Base-by-base conservation (phyloP, 257 asterid species). In the Orobanche coerulescens region DNA sequence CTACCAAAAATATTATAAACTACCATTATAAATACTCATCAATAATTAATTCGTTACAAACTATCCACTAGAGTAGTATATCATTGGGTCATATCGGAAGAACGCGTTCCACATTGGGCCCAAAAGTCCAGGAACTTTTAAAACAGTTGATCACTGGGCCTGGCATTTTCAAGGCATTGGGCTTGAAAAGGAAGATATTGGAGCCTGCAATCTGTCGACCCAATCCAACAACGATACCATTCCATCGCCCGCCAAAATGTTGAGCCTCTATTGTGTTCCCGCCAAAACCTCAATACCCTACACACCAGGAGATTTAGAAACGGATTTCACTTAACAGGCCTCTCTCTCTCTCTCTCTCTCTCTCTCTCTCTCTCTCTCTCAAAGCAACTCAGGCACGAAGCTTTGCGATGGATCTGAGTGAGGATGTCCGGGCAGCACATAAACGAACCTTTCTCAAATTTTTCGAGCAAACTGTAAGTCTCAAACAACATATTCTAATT, bases 381-480 rank as follows among this genome's bases (percentile, higher is more conserved):
- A 22, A 4, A 56, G 36, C 34, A 51, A 40, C 20, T 51, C 20
- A 47, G 46, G 20, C 37, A 43, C 49, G 61, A 14, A 14, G 63
- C 36, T n/a, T 47, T 5, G 71, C 55, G 15, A 87, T 90, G 97
- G 97, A 91, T 79, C 82, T 91, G 54, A 87, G 92, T 78, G 97
- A 91, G 19, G 96, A 84, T 53, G 81, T 81, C 8, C 71, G 98
- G 71, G 73, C 86, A 1, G 79, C 94, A 68, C 95, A 91, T 75
- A 85, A 83, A 82, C 81, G 92, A 34, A 81, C 83, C 6, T 88
- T 91, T 69, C 87, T 82, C 82, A 85, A 91, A 53, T 91, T 85
- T 75, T 91, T 91, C 83, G 95, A 88, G 47, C 94, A 87, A 65
- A 78, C 83, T 58, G 96, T 86, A 69, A 76, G 80, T 64, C 24